Conservation (phyloP, 1,284 basidiomycete species). For the Leccinum fallax region DNA sequence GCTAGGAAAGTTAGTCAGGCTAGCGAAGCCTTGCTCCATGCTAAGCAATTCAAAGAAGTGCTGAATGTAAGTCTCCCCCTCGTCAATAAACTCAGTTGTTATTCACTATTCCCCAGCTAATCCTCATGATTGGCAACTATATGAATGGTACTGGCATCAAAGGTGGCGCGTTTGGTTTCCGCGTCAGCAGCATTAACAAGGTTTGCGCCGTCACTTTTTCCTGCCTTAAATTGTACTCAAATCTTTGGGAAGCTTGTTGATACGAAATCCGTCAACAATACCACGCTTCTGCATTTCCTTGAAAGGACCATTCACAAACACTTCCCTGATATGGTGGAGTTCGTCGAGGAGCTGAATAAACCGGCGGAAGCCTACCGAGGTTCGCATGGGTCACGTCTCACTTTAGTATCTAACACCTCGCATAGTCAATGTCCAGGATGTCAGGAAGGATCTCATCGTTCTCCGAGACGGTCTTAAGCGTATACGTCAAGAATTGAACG, state of each 20-base stretch:
- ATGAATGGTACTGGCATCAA: slow-evolving; percentile 98
- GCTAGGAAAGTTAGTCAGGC: slow-evolving; percentile 82
- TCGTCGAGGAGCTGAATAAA: slow-evolving; percentile 86
- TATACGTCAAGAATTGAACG: slow-evolving; percentile 77
- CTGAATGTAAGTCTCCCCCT: slow-evolving; percentile 60
- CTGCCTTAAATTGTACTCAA: slow-evolving; percentile 2
- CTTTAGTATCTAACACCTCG: slow-evolving; percentile 6
- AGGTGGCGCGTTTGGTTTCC: slow-evolving; percentile 97
- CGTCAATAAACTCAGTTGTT: slow-evolving; percentile 10
- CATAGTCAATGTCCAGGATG: slow-evolving; percentile 75
- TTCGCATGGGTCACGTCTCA: slow-evolving; percentile 36
- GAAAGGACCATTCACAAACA: slow-evolving; percentile 88
- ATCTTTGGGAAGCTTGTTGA: slow-evolving; percentile 78
- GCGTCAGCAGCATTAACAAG: slow-evolving; percentile 97
- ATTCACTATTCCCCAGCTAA: slow-evolving; percentile 57
- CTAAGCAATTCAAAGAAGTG: slow-evolving; percentile 85
- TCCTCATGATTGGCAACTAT: slow-evolving; percentile 95
- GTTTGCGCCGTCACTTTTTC: slow-evolving; percentile 38
- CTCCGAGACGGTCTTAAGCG: slow-evolving; percentile 79
- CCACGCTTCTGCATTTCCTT: slow-evolving; percentile 93
- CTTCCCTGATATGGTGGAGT: slow-evolving; percentile 87
- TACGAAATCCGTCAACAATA: slow-evolving; percentile 93
- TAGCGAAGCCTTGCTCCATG: slow-evolving; percentile 73
- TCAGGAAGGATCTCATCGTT: slow-evolving; percentile 71
- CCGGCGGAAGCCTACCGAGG: slow-evolving; percentile 94